Evolutionary conservation across 345 rosid species (phyloP), one percentile per base, ranked within the genome.

Genomic region (Alliaria petiolata): DNA sequence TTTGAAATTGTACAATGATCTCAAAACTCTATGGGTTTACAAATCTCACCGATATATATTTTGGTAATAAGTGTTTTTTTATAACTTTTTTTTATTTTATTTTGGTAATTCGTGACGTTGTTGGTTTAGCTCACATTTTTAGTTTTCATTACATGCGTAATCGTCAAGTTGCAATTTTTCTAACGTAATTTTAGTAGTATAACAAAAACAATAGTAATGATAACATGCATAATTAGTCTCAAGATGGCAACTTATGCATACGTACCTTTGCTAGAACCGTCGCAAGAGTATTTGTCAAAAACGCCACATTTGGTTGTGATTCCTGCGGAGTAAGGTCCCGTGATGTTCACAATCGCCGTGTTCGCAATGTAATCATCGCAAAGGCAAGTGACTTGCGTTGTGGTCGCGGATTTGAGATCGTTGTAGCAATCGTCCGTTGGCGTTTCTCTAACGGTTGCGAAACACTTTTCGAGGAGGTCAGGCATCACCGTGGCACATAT

Each of bases 261-360:
- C 20, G 35, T 71, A 72, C 77, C 77, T 26, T 46, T 64, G 26
- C 8, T 55, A 35, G 58, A 64, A 17, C 77, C 65, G 3, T 73
- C 42, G 42, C 77, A 73, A 47, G 77, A 55, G 52, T 46, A 73
- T 47, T 65, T 73, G 11, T 73, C 15, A 13, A 38, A 65, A 65
- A 65, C 71, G 17, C 77, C 71, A 57, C 77, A 73, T 65, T 46
- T 46, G 17, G 60, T 56, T 46, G 77, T 73, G 51, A 73, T 73
- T 6, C 53, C 71, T 2, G 65, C 60, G 13, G 77, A 57, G 51
- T 65, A 73, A 49, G 77, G 77, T 36, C 52, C 44, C 3, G n/a
- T n/a, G 42, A 73, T 47, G 60, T 73, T 73, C 7, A 57, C 36
- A 38, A 65, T 0, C 6, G 38, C 20, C 5, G 77, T 71, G 11